Evolutionary conservation across 2,329 filamentous ascomycete species (phyloP), one percentile per base, ranked within the genome.

Genomic region (Paecilomyces formosus): DNA sequence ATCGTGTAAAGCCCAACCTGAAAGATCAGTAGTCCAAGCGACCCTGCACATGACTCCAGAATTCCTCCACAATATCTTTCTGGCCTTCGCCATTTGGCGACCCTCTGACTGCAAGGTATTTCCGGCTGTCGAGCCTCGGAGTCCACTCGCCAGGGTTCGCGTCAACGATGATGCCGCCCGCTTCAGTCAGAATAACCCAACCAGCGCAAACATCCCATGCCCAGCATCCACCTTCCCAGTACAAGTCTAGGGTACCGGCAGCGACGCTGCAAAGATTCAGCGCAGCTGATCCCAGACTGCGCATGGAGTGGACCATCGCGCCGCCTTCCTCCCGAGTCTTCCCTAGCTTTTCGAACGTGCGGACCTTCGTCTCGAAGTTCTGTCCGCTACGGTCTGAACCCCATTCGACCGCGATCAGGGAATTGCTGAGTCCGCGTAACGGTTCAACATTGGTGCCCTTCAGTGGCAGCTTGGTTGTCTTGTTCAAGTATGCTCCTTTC

Each of bases 221-320:
- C 84, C 83, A 87, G 65, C 82, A 85, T n/a, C 85, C 85, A 2
- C 81, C 83, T 65, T 87, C 85, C 84, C 85, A 87, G 61, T 86
- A 86, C n/a, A 83, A 65, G 71, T 87, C 84, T 55, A 86, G 59
- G 22, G 75, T 74, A 0, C 84, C 84, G 35, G 76, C 75, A 3
- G 84, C 85, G 26, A 87, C 83, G 6, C 72, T 78, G 65, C 85
- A 87, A 13, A 86, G 69, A 66, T 86, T 86, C 64, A 87, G 68
- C 12, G 84, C 84, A n/a, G 84, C 84, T 7, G 76, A 80, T 0
- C 85, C 84, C 58, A 85, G 70, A 24, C 76, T 80, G 11, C 85
- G 73, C 58, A 86, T 74, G 1, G 80, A 79, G 63, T 86, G 83
- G 53, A 86, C 84, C 83, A 87, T 86, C 0, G 81, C 82, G 2